These are phyloP conservation scores for Brachypodium distachyon DNA, from an alignment of 202 grass and related monocot species.

Conservation along the genomic window DNA sequence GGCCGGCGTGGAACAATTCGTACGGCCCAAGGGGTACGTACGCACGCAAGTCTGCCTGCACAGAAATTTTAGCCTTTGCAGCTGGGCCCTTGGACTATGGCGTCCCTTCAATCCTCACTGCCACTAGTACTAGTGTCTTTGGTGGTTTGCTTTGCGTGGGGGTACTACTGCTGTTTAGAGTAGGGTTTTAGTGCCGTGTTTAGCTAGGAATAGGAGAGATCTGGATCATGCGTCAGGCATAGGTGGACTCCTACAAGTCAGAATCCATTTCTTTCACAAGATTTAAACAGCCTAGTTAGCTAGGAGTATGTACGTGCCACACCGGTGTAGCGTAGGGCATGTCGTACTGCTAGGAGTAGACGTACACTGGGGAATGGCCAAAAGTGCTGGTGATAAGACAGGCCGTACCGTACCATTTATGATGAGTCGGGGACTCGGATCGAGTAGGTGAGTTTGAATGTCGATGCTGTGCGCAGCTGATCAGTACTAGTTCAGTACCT, in stretches of 20 bases:
- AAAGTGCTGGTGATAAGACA: neutral
- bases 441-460: neutral
- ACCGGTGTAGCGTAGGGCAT: too few species aligned
- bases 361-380: neutral
- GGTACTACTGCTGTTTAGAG: neutral
- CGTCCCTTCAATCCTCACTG: neutral
- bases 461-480: neutral
- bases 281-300: neutral
- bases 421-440: neutral
- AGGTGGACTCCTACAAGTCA: neutral
- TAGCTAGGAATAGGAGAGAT: neutral
- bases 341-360: too few species aligned
- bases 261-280: neutral
- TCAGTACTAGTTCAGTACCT: neutral
- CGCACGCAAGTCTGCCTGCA: neutral
- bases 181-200: too few species aligned
- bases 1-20: neutral
- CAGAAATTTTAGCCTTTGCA: neutral
- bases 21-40: slow-evolving; percentile 3
- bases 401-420: neutral
- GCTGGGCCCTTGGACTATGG: neutral
- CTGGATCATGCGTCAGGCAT: too few species aligned
- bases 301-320: too few species aligned
- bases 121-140: neutral
- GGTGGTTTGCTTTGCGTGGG: neutral